These are phyloP conservation scores for Peronospora destructor DNA, from an alignment of 352 stramenopile species.

Conservation along the genomic window DNA sequence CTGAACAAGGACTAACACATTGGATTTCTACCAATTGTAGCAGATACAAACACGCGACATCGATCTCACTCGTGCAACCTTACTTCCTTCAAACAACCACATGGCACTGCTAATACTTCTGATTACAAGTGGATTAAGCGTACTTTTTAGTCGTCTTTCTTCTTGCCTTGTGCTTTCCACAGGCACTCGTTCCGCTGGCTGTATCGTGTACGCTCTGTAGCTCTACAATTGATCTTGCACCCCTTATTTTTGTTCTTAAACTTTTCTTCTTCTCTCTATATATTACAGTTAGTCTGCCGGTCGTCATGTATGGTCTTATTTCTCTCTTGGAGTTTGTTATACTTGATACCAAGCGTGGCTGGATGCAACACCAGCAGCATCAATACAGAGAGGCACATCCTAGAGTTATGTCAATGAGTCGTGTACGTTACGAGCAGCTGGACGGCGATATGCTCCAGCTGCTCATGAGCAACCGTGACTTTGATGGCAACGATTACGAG, in stretches of 20 bases:
- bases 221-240: background rate
- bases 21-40: constrained; percentile 33
- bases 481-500: constrained; percentile 66
- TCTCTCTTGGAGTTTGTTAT: constrained; percentile 37
- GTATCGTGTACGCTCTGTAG: constrained; percentile 17
- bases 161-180: constrained; percentile 19
- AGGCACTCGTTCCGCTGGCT: constrained; percentile 21
- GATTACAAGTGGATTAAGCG: constrained; percentile 9
- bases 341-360: constrained; percentile 23
- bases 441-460: constrained; percentile 55
- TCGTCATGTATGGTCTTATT: constrained; percentile 50
- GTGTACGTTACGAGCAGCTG: constrained; percentile 56
- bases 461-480: constrained; percentile 63
- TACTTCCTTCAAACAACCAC: background rate
- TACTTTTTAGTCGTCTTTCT: constrained; percentile 18
- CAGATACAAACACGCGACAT: constrained; percentile 9
- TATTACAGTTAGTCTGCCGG: constrained; percentile 34
- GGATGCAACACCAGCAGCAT: constrained; percentile 8
- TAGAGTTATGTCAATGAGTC: constrained; percentile 54
- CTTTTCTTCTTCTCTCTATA: background rate
- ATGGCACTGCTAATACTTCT: constrained; percentile 3
- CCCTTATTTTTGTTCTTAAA: background rate
- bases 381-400: constrained; percentile 7
- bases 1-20: background rate
- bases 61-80: constrained; percentile 14